These are phyloP conservation scores for Sphaerulina populicola DNA, from an alignment of 2,329 filamentous ascomycete genomes.

Conservation along the genomic window DNA sequence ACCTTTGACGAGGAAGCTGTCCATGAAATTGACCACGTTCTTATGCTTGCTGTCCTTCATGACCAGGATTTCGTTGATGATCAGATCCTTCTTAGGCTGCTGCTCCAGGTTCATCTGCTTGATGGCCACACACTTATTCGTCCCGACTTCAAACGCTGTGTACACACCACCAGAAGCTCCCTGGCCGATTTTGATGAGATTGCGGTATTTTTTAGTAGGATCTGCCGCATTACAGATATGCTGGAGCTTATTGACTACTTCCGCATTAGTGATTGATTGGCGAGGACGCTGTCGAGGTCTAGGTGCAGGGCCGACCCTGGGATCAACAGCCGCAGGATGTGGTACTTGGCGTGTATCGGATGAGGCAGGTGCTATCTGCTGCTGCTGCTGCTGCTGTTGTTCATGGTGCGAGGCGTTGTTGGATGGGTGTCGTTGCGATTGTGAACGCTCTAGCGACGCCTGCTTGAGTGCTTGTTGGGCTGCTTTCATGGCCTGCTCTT, in stretches of 20 bases:
- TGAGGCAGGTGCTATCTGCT: slow-evolving; percentile 36
- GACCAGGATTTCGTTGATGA: slow-evolving; percentile 97
- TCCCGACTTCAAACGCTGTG: slow-evolving; percentile 76
- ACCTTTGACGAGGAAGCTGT: slow-evolving; percentile 81
- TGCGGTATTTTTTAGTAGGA: slow-evolving; percentile 76
- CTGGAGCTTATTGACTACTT: slow-evolving; percentile 75
- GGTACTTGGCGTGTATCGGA: slow-evolving; percentile 19
- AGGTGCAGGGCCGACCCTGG: slow-evolving; percentile 47
- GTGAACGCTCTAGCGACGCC: slow-evolving; percentile 55
- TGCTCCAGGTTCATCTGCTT: slow-evolving; percentile 99
- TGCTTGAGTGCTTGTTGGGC: slow-evolving; percentile 66
- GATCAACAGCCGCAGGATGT: slow-evolving; percentile 38
- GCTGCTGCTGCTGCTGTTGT: slow-evolving; percentile 33
- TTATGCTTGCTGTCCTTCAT: slow-evolving; percentile 99
- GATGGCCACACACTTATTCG: slow-evolving; percentile 86
- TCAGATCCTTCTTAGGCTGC: slow-evolving; percentile 96
- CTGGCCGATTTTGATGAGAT: slow-evolving; percentile 91
- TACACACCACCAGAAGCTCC: slow-evolving; percentile 94
- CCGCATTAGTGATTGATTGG: slow-evolving; percentile 60
- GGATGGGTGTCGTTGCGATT: slow-evolving; percentile 56
- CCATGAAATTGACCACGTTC: slow-evolving; percentile 99
- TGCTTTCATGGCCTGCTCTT: slow-evolving; percentile 72
- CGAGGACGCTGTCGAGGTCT: slow-evolving; percentile 69
- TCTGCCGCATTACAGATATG: slow-evolving; percentile 86
- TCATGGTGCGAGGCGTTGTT: slow-evolving; percentile 37